Conservation (phyloP, 2,329 filamentous ascomycete species). For the Phialophora expanda region DNA sequence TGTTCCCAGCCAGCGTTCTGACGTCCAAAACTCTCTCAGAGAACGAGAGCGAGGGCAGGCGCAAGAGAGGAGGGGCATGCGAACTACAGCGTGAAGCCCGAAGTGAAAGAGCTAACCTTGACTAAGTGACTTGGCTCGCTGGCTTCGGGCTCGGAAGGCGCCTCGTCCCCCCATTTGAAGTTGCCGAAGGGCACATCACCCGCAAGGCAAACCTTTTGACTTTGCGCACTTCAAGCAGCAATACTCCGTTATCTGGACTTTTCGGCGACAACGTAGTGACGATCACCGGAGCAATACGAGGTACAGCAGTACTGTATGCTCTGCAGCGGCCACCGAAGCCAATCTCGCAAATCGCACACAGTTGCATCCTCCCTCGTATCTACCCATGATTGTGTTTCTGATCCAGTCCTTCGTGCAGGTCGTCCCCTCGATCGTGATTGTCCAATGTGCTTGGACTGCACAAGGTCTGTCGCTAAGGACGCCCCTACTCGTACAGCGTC, state of each 20-base stretch:
- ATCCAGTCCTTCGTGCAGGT: not conserved
- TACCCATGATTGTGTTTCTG: not conserved
- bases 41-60: not conserved
- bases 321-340: not conserved
- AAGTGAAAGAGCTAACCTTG: not conserved
- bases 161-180: not conserved
- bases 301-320: not conserved
- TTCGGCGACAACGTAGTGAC: not conserved
- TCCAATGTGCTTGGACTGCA: not conserved
- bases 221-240: not conserved
- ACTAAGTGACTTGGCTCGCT: not conserved
- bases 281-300: not conserved
- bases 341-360: not conserved
- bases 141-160: conserved; percentile 7
- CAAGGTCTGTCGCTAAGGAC: not conserved
- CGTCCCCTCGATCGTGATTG: not conserved
- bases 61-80: not conserved
- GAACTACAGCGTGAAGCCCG: not conserved
- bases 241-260: not conserved
- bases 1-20: not conserved
- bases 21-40: not conserved
- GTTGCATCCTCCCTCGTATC: not conserved
- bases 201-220: not conserved
- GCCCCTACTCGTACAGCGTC: not conserved
- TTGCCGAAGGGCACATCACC: not conserved